Percentiles rank a stretch among this genome's conserved stretches.
Evolutionary conservation across 352 stramenopile species (phyloP).

Genomic region (Pseudoperonospora humuli): DNA sequence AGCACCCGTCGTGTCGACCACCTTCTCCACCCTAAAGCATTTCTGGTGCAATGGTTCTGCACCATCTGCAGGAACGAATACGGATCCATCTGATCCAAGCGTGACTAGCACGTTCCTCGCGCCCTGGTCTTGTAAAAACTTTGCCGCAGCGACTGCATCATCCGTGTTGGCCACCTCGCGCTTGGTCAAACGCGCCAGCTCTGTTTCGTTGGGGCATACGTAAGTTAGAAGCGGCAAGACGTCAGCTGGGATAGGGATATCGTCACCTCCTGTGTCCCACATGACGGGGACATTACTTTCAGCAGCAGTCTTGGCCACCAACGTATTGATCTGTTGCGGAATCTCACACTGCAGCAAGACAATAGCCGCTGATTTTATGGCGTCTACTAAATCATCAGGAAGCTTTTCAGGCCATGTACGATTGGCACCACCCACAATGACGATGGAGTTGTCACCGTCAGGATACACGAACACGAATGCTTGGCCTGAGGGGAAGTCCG

Average conservation of each 20-base stretch:
- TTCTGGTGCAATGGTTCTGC: slow-evolving; percentile 33
- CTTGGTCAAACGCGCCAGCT: slow-evolving; percentile 44
- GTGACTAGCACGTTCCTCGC: slow-evolving; percentile 59
- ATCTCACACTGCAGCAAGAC: slow-evolving; percentile 75
- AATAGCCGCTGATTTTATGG: slow-evolving; percentile 45
- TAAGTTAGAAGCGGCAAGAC: slow-evolving; percentile 49
- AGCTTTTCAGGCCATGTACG: slow-evolving; percentile 44
- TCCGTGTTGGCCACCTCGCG: slow-evolving; percentile 31
- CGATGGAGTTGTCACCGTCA: slow-evolving; percentile 78
- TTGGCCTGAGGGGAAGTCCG: slow-evolving; percentile 52
- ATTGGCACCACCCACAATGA: slow-evolving; percentile 77
- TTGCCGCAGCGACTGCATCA: slow-evolving; percentile 47
- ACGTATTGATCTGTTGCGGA: slow-evolving; percentile 40
- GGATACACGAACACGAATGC: slow-evolving; percentile 80
- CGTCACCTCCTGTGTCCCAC: slow-evolving; percentile 72
- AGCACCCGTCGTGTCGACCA: slow-evolving; percentile 74
- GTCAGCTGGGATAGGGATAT: slow-evolving; percentile 44
- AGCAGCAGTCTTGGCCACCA: slow-evolving; percentile 43
- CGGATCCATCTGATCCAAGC: slow-evolving; percentile 51
- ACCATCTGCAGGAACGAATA: slow-evolving; percentile 45
- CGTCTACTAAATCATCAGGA: slow-evolving; percentile 22
- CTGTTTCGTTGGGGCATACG: slow-evolving; percentile 75
- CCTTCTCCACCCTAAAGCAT: slow-evolving; percentile 44
- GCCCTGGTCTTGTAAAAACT: slow-evolving; percentile 38
- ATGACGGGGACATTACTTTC: slow-evolving; percentile 49